Evolutionary conservation across 768 basidiomycete genomes (phyloP).

Genomic region (Atractiella rhizophila): DNA sequence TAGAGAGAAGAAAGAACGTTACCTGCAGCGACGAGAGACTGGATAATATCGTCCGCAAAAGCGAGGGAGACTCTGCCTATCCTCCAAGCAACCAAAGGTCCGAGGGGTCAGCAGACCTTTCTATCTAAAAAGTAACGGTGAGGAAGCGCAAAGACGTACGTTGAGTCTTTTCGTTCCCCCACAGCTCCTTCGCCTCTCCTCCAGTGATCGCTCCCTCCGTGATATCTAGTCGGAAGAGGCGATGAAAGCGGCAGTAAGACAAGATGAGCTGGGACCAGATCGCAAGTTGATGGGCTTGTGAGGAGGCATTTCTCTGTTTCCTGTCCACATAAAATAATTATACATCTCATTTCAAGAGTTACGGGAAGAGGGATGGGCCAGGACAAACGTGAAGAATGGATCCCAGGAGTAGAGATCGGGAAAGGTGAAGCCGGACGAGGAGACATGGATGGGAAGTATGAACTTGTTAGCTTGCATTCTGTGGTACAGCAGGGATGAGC

Average conservation of each 20-base stretch:
- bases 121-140: background rate
- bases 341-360: background rate
- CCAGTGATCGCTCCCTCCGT: constrained; percentile 14
- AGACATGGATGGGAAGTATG: no score
- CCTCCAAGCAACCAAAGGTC: no score
- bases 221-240: constrained; percentile 17
- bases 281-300: constrained; percentile 20
- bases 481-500: no score
- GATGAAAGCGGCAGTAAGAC: constrained; percentile 16
- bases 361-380: constrained; percentile 27
- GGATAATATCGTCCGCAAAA: no score
- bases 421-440: constrained; percentile 18
- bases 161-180: constrained; percentile 18
- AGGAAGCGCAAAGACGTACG: constrained; percentile 13
- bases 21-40: no score
- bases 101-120: background rate
- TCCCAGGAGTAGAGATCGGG: constrained; percentile 24
- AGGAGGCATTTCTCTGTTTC: constrained; percentile 22
- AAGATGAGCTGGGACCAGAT: constrained; percentile 22
- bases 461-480: no score
- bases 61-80: no score
- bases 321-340: constrained; percentile 9
- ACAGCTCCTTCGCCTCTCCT: constrained; percentile 17
- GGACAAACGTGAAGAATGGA: no score
- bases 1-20: no score